Evolutionary conservation across 2,329 filamentous ascomycete species (phyloP), one percentile per base, ranked within the genome.

Genomic region (Colletotrichum spaethianum): DNA sequence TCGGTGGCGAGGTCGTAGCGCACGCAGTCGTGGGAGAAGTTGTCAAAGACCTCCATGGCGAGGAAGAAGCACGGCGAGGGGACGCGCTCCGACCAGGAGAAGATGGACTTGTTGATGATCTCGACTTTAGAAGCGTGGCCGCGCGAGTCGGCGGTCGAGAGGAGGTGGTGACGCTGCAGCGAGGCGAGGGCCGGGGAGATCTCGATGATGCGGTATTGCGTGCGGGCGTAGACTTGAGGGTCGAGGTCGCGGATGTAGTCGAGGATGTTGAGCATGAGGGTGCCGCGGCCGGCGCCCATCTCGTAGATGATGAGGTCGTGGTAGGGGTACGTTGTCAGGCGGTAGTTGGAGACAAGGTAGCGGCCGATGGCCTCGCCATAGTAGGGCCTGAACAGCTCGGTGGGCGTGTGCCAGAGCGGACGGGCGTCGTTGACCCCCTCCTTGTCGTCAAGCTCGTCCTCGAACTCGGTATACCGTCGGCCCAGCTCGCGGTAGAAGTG

Each of bases 301-400:
- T 99, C 96, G 88, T 98, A 99, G 81, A 99, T 97, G 77, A 97
- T 94, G 63, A 99, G 89, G 83, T 99, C 96, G 83, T 98, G 92
- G 86, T 98, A 98, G 2, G 96, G 96, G 81, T 96, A 98, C 67
- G 94, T 90, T 55, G 94, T 94, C 80, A 98, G 90, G 80, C 96
- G 95, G 88, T 99, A 99, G 85, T 99, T 98, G 76, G 94, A 92
- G 76, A 98, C 92, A 55, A 99, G 90, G 82, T 98, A 98, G 26
- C 96, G 92, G n/a, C 96, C 96, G 76, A 99, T 94, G 42, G 96
- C 94, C 86, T 99, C 95, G 79, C 96, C 97, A 81, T 99, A 99
- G 83, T 96, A 97, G 0, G 97, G 96, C 40, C 94, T 91, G 85
- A 99, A 99, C 26, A 99, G 90, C 85, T 99, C 96, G 0, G 96